phyloP scores from a whole-genome alignment of 495 filamentous ascomycete species.

The Letharia columbiana region DNA sequence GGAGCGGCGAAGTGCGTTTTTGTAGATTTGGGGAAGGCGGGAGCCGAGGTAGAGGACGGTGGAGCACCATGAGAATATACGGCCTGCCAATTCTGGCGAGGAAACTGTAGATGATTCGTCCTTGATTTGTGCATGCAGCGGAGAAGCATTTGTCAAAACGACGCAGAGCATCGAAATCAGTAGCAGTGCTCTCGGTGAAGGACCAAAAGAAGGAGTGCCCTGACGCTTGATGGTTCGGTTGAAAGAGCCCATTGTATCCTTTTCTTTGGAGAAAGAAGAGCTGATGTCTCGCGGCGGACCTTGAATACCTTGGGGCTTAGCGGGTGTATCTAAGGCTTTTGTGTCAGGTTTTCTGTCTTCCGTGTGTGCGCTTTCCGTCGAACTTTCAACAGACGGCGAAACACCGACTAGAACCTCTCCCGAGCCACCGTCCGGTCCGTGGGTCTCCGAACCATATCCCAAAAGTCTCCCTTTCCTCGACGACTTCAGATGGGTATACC shows the following conservation, averaged over 20 bases:
- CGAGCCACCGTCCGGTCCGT: conserved; percentile 24
- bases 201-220: not conserved
- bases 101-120: conserved; percentile 4
- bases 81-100: conserved; percentile 41
- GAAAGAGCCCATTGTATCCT: conserved; percentile 6
- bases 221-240: conserved; percentile 7
- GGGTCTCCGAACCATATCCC: conserved; percentile 10
- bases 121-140: conserved; percentile 28
- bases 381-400: conserved; percentile 9
- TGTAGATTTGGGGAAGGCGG: conserved; percentile 61
- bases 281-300: not conserved
- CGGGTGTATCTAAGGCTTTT: not conserved
- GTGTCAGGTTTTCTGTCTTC: not conserved
- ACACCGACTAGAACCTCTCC: conserved; percentile 28
- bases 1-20: conserved; percentile 57
- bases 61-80: conserved; percentile 56
- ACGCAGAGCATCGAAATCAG: conserved; percentile 41
- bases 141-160: conserved; percentile 36
- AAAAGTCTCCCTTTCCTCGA: conserved; percentile 27
- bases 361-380: not conserved
- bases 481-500: conserved; percentile 52
- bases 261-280: conserved; percentile 8
- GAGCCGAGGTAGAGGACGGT: conserved; percentile 61
- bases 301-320: not conserved
- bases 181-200: conserved; percentile 38